Evolutionary conservation across 805 yeast species (phyloP).

Genomic region (Blastobotrys chiropterorum): DNA sequence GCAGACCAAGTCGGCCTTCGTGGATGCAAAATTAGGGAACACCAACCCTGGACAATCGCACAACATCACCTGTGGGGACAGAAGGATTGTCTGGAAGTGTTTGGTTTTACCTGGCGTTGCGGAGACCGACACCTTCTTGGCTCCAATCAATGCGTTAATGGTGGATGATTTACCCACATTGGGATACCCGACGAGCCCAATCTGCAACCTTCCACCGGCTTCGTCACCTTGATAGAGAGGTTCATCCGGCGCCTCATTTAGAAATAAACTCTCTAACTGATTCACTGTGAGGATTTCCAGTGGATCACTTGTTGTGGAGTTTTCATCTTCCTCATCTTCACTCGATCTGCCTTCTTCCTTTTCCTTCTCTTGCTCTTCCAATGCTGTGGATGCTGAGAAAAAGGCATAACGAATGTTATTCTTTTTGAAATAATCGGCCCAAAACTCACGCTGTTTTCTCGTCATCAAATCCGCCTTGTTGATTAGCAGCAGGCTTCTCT

Average conservation of each 20-base stretch:
- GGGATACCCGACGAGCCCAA: constrained; percentile 97
- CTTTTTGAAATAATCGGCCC: constrained; percentile 79
- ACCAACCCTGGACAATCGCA: constrained; percentile 99
- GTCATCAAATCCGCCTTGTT: constrained; percentile 91
- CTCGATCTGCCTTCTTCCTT: constrained; percentile 19
- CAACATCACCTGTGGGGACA: constrained; percentile 73
- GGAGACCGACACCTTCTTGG: constrained; percentile 96
- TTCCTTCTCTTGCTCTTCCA: constrained; percentile 59
- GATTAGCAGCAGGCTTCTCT: constrained; percentile 75
- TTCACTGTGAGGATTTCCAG: constrained; percentile 72
- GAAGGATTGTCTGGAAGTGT: constrained; percentile 92
- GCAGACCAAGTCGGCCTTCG: constrained; percentile 94
- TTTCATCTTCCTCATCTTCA: constrained; percentile 18
- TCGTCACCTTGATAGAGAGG: constrained; percentile 39
- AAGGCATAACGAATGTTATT: constrained; percentile 77
- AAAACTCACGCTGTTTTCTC: constrained; percentile 63
- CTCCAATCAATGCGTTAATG: constrained; percentile 91
- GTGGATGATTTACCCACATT: constrained; percentile 97
- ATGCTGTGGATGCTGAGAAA: constrained; percentile 86
- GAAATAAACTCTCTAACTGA: constrained; percentile 76
- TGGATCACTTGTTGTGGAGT: constrained; percentile 35
- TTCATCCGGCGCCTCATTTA: constrained; percentile 66
- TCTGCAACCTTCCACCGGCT: constrained; percentile 48
- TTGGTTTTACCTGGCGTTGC: constrained; percentile 98
- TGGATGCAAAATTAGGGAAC: constrained; percentile 94